A percentile compares a stretch with the other conserved stretches of the same genome.
phyloP scores from a whole-genome alignment of 768 basidiomycete genomes.

The Leccinum variicolor region DNA sequence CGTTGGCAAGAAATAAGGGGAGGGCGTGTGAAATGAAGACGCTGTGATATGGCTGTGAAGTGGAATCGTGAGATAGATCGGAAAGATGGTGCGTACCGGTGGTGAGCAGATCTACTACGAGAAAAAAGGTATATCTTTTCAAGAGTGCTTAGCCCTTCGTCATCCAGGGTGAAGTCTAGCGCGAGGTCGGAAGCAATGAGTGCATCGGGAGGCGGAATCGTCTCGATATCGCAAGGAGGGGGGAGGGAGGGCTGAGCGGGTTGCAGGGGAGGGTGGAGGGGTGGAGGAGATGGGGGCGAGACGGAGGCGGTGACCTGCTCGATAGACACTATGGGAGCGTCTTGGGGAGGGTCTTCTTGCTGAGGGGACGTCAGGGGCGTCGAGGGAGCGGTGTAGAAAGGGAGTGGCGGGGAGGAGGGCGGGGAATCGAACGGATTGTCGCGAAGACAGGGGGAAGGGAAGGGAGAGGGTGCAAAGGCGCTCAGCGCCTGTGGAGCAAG shows the following conservation, averaged over 20 bases:
- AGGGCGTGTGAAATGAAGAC: constrained; percentile 85
- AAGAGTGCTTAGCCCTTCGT: constrained; percentile 77
- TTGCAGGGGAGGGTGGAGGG: constrained; percentile 17
- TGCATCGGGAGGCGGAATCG: constrained; percentile 24
- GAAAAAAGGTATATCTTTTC: constrained; percentile 93
- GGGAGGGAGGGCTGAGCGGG: constrained; percentile 19
- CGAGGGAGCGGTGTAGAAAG: constrained; percentile 48
- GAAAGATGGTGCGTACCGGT: constrained; percentile 36
- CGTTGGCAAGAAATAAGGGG: constrained; percentile 69
- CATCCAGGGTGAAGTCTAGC: constrained; percentile 54
- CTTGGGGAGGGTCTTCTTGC: constrained; percentile 34
- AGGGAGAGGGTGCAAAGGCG: constrained; percentile 28
- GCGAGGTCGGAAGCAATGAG: constrained; percentile 29
- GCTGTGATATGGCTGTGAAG: constrained; percentile 39
- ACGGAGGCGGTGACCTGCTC: constrained; percentile 17
- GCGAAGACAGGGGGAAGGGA: constrained; percentile 32
- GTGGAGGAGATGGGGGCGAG: constrained; percentile 25
- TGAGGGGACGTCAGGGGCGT: constrained; percentile 41
- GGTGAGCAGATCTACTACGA: constrained; percentile 66
- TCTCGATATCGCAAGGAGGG: constrained; percentile 26
- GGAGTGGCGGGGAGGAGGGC: constrained; percentile 36
- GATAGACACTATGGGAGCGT: constrained; percentile 17
- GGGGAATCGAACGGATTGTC: constrained; percentile 38
- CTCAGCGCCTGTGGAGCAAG: constrained; percentile 32
- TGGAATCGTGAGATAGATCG: not conserved